Evolutionary conservation across 2,329 filamentous ascomycete species (phyloP).

Genomic region (Phyllachora maydis): DNA sequence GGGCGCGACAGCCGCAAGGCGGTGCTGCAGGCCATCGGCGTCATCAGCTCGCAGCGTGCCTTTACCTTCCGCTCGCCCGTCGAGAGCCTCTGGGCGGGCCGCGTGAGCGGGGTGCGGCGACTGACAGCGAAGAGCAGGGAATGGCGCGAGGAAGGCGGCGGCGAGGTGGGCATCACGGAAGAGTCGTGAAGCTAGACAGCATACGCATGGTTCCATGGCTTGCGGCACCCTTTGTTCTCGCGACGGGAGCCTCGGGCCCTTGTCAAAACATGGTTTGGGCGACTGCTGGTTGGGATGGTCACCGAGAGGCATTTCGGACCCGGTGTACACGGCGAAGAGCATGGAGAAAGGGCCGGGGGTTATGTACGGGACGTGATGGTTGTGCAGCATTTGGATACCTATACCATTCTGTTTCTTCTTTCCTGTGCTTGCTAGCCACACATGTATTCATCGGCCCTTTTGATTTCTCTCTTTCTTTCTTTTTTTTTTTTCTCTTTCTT

Average conservation of each 20-base stretch:
- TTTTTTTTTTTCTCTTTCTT: background rate
- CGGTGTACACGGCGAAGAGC: too few relatives aligned
- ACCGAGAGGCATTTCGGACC: too few relatives aligned
- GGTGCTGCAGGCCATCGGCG: constrained; percentile 86
- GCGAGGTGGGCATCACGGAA: constrained; percentile 43
- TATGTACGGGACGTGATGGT: too few relatives aligned
- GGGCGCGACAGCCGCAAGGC: constrained; percentile 86
- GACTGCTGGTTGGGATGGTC: too few relatives aligned
- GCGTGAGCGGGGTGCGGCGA: constrained; percentile 61
- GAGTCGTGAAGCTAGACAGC: constrained; percentile 25
- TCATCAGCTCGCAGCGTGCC: constrained; percentile 83
- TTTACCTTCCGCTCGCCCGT: constrained; percentile 85
- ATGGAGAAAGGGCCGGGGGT: too few relatives aligned
- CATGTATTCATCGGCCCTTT: background rate
- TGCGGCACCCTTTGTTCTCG: background rate
- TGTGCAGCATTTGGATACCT: constrained; percentile 4
- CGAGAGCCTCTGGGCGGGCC: constrained; percentile 72
- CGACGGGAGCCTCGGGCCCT: too few relatives aligned
- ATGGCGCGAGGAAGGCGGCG: constrained; percentile 85
- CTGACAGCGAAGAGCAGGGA: constrained; percentile 71
- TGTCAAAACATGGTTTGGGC: too few relatives aligned
- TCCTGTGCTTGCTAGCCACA: too few relatives aligned
- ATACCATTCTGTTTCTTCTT: constrained; percentile 7
- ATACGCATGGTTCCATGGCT: background rate
- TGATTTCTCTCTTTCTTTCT: background rate